Conservation (phyloP, 2,329 filamentous ascomycete species). For the Alternaria gaisen region DNA sequence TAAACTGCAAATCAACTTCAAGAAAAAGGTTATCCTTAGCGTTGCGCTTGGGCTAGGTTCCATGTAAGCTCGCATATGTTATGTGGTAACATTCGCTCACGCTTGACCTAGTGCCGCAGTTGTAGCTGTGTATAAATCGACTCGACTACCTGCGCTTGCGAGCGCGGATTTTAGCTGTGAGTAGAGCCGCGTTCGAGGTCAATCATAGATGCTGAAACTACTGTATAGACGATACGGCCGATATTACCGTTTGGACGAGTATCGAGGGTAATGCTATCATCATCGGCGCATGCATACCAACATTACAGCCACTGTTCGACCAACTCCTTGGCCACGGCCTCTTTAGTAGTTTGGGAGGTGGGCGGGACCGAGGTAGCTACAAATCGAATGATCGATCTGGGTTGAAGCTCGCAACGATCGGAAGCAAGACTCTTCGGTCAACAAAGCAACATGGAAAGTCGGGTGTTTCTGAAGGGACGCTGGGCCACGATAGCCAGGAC, state of each 20-base stretch:
- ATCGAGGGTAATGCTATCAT: slow-evolving; percentile 8
- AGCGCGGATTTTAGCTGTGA: slow-evolving; percentile 2
- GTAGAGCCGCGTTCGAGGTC: background rate
- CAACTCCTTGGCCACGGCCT: background rate
- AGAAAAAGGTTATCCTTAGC: background rate
- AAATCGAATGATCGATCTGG: background rate
- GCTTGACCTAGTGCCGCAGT: background rate
- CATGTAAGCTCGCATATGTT: background rate
- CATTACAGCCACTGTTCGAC: slow-evolving; percentile 1
- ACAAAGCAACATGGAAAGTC: background rate
- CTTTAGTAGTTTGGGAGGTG: background rate
- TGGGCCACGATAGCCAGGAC: background rate
- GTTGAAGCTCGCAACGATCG: background rate
- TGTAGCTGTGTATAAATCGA: slow-evolving; percentile 5
- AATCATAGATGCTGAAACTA: background rate
- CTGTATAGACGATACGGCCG: background rate
- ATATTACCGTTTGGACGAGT: slow-evolving; percentile 10
- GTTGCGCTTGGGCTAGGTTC: slow-evolving; percentile 2
- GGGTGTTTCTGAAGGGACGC: background rate
- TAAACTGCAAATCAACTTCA: background rate
- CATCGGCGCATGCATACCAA: slow-evolving; percentile 10
- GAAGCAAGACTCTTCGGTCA: background rate
- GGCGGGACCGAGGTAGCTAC: background rate
- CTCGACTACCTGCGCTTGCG: slow-evolving; percentile 2
- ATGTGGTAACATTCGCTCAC: background rate